Base-by-base conservation (phyloP, 2,329 filamentous ascomycete genomes). In the Aspergillus quadricinctus region DNA sequence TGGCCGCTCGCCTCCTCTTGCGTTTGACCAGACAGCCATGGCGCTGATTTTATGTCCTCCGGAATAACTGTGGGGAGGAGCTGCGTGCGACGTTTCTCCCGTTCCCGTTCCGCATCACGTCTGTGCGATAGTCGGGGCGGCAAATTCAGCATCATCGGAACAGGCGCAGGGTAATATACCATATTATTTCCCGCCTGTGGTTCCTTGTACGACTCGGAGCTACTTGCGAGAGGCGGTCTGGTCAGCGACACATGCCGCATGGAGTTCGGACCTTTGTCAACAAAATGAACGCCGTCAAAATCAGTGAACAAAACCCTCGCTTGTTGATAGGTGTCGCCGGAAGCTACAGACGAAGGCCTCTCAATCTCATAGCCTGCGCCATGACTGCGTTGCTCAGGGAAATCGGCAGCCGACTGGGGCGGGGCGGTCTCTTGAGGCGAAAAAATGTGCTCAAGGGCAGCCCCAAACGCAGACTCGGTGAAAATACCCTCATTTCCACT, bases 91-190 rank as follows among this genome's bases (percentile, higher is more conserved):
- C 90, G 84, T 63, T 86, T 83, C 55, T 91, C 87, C 54, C 86
- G 82, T 4, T 91, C 87, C 55, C 86, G 82, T 5, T 86, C 81
- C 9, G 80, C 76, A 2, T 83, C 83, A 8, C 88, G 85, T 52
- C 86, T 82, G 65, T 87, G 89, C 1, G 92, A 96, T 51, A 97
- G 77, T 65, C 91, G 89, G 48, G 92, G 91, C 0, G 94, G 94
- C 11, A 99, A 78, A 66, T 96, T 97, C 56, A 99, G 81, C 87
- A 96, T 92, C 60, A 89, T 87, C 3, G 94, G 94, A 2, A 99
- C 94, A 1, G 91, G 92, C 3, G 94, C 94, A 14, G 94, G 94
- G 71, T 99, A 99, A 74, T 88, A 97, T 9, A 96, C 85, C 90
- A 97, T 96, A 64, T 87, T 80, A 62, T 93, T 85, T 4, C 85